Base-by-base conservation (phyloP, 176 grass and related monocot genomes). In the Chrysopogon serrulatus region DNA sequence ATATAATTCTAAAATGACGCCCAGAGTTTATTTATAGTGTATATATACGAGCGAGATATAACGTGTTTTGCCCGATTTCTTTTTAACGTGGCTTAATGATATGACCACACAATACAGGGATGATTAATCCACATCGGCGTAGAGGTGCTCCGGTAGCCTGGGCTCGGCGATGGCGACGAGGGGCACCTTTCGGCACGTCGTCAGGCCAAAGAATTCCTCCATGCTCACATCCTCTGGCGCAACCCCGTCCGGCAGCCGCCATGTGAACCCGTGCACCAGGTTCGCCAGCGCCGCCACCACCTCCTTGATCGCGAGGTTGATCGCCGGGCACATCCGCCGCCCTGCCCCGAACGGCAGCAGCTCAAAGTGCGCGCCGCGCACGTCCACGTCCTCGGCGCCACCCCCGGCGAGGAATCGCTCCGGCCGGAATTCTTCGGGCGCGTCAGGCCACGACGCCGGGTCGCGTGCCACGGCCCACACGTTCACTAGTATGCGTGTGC, bases 301-400 rank as follows among this genome's bases (percentile, higher is more conserved):
- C 27, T 88, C 74, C 88, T 91, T 91, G 45, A 91, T 76, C 7
- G 77, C 92, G 26, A 91, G 92, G 62, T 23, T 77, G 36, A 71
- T 49, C 16, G 88, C 92, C 15, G 91, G 91, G 49, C 92, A 94
- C 4, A 93, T 86, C 24, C 91, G 82, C 42, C 88, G 72, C 5
- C 91, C 85, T 1, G 88, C 74, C 2, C 88, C 91, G 68, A 93
- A 91, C 3, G 91, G 88, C 60, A 88, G 60, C n/a, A 93, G 45
- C 81, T 93, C 78, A 43, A 79, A 90, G 78, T 88, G 73, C 24
- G 85, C 71, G 3, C 88, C 88, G 19, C 71, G 69, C 23, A 90
- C 81, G 79, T 93, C 91, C 7, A 90, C 57, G 1, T 1, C 68
- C n/a, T 43, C 68, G 24, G 28, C 5, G 60, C 60, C 70, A 6